Base-by-base conservation (phyloP, 2,329 filamentous ascomycete species). In the Fusarium sp. region DNA sequence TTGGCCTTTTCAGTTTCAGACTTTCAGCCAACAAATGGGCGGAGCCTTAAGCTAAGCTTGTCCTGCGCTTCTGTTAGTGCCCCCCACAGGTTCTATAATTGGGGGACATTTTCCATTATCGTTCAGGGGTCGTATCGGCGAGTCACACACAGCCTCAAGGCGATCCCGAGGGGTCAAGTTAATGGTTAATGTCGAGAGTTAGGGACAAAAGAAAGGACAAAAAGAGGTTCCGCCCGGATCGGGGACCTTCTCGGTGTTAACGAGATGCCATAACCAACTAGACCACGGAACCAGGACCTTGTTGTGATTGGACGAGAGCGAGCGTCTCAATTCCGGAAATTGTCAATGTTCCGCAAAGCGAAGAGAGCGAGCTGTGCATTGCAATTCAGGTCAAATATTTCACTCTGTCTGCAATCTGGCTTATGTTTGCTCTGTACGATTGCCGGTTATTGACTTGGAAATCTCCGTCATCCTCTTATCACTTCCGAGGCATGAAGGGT, bases 221-320 rank as follows among this genome's bases (percentile, higher is more conserved):
- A 39, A 19, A 40, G 5, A n/a, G 45, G 46, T 64, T 64, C 45
- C 30, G 45, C 40, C 61, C 45, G 51, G 59, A 58, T 59, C 45
- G 59, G 45, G 40, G 52, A 64, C 46, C 52, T 58, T 64, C 40
- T 59, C 53, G 41, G 40, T 64, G 41, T 64, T 59, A 44, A 64
- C 45, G 59, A 64, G 51, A 55, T 62, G 56, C 43, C 43, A 62
- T 62, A 62, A 48, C 47, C 56, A 62, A 62, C 56, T 54, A 62
- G 59, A 61, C 43, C 56, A 55, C 56, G 26, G 48, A 40, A 62
- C 43, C 59, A 24, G 22, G 28, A 13, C 6, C 17, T 48, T 24
- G 4, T 26, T 15, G 20, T 61, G 19, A 47, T 62, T 61, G 47
- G 35, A n/a, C 37, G 14, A 3, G 2, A 17, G 5, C 1, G 10